Base-by-base conservation (phyloP, 139 green algal species). In the Deuterostichococcus epilithicus region DNA sequence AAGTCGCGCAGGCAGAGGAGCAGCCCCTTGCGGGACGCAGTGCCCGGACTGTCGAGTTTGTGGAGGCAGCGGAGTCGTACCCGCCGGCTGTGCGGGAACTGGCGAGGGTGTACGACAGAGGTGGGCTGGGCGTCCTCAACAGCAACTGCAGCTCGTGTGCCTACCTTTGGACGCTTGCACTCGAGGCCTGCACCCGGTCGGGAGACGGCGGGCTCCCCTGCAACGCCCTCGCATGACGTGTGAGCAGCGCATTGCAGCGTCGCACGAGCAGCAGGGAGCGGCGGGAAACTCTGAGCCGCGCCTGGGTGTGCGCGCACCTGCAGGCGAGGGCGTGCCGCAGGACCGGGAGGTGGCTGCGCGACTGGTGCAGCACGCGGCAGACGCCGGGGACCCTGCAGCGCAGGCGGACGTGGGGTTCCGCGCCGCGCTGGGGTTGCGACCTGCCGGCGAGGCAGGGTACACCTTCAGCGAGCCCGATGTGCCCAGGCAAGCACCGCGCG, bases 341-440 rank as follows among this genome's bases (percentile, higher is more conserved):
- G 83, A 95, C 76, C 77, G 84, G 5, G 44, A 71, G 26, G 79
- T 95, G 38, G 84, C 91, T 1, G 75, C 90, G 68, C 73, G 86
- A 67, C 85, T 97, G 59, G 86, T 94, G 67, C 79, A 74, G 0
- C n/a, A 44, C 6, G 88, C 93, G 37, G 86, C 92, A 28, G 82
- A 85, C 18, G 44, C 82, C 26, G 92, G 92, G 0, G 84, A 94
- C 72, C 70, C 90, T 8, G 84, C 92, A 69, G 89, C 90, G 3
- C 91, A 96, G 65, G 89, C 87, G 0, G 81, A 91, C 60, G 83
- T 95, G 82, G 92, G 69, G 0, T 72, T 93, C 63, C 72, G 85
- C n/a, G 76, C 84, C 28, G 80, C 84, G 0, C 68, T 89, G 76
- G 93, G 93, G 5, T 74, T 97, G 34, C 77, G 90, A 26, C 72